Base-by-base conservation (phyloP, 2,329 filamentous ascomycete genomes). In the Beauveria sp. region DNA sequence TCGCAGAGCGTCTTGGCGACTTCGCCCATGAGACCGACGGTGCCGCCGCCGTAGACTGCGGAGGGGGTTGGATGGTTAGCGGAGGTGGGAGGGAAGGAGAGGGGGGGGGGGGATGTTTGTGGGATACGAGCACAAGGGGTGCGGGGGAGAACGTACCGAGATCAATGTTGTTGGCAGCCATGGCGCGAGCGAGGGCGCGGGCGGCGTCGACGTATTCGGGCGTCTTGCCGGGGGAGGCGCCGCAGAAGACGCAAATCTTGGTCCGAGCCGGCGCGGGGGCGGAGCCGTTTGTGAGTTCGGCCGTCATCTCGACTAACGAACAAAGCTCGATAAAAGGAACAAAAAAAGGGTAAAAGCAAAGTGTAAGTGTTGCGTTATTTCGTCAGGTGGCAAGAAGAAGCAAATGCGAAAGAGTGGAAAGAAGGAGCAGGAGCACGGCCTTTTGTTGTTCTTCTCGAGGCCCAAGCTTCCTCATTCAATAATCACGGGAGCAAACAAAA, bases 231-330 rank as follows among this genome's bases (percentile, higher is more conserved):
- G 82, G 74, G 9, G 85, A 88, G 57, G 94, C 85, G 70, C 93
- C 94, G 78, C 94, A 97, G 83, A 96, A 97, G 67, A 97, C 93
- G 73, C 91, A 96, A 72, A 97, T 88, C 65, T 90, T 90, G 63
- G 88, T 77, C 64, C 73, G 77, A 16, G 26, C 20, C 20, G 20
- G n/a, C 20, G 20, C 43, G 18, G 20, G 18, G n/a, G 67, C 61
- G 43, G 63, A 59, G 63, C 66, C 64, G 61, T 70, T 73, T 48
- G 61, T 61, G 61, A 64, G 56, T 48, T 54, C 54, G 34, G 61
- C 52, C 46, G 62, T 64, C 53, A 61, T 63, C n/a, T 18, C 37
- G 24, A 46, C n/a, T 22, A 44, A 41, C 5, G 14, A 18, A 10
- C n/a, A 34, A 34, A 30, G 4, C 30, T 53, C 7, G 34, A 18